phyloP scores from a whole-genome alignment of 176 grass and related monocot species.

The Oryza glaberrima region DNA sequence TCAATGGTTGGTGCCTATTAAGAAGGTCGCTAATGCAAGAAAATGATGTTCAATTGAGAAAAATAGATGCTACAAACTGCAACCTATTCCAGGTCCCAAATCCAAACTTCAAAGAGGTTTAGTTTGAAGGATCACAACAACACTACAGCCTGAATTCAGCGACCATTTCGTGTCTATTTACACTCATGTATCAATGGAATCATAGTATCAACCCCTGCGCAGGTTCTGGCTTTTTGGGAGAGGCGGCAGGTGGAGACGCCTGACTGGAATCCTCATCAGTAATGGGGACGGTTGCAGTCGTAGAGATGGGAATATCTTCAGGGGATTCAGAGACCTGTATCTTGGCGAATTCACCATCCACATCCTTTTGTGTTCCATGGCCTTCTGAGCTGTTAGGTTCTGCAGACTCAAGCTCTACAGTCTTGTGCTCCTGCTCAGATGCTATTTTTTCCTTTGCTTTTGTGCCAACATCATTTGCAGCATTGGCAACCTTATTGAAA shows the following conservation, averaged over 20 bases:
- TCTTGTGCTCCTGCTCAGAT: conserved; percentile 52
- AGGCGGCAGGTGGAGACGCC: conserved; percentile 29
- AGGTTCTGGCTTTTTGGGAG: conserved; percentile 58
- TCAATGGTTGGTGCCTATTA: background rate
- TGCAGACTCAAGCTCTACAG: conserved; percentile 26
- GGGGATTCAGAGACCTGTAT: conserved; percentile 54
- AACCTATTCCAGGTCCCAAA: conserved; percentile 29
- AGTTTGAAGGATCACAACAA: conserved; percentile 26
- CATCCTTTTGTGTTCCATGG: conserved; percentile 20
- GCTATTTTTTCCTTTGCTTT: conserved; percentile 69
- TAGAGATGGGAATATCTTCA: conserved; percentile 52
- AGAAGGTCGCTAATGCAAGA: background rate
- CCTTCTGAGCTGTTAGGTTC: conserved; percentile 37
- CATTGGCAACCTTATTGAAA: conserved; percentile 63
- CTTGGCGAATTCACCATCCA: conserved; percentile 42
- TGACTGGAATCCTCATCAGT: conserved; percentile 42
- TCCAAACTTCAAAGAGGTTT: conserved; percentile 40
- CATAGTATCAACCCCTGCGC: conserved; percentile 63
- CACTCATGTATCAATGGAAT: conserved; percentile 50
- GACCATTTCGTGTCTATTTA: conserved; percentile 54
- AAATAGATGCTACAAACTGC: conserved; percentile 34
- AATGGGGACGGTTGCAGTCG: conserved; percentile 21
- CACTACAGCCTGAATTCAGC: conserved; percentile 34
- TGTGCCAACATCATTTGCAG: conserved; percentile 43
- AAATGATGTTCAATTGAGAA: conserved; percentile 1